A percentile compares a stretch with the other conserved stretches of the same genome.
Evolutionary conservation across 2,329 filamentous ascomycete genomes (phyloP).

Genomic region (Talaromyces sp.): DNA sequence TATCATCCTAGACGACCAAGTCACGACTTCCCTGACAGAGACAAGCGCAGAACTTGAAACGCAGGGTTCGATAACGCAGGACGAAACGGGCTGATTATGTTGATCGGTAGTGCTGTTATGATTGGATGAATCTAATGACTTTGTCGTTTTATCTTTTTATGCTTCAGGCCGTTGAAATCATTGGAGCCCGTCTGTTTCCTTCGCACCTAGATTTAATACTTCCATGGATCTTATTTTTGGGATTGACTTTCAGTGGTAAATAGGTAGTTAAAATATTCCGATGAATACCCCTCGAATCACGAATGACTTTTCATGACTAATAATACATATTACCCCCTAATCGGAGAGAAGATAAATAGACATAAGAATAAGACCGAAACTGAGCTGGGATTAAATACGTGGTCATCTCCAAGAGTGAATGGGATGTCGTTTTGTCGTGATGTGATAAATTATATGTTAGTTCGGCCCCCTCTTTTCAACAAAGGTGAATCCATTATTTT

Average conservation of each 20-base stretch:
- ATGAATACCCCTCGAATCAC: slow-evolving; percentile 1
- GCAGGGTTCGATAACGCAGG: slow-evolving; percentile 8
- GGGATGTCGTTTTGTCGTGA: not conserved
- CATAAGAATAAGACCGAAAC: not conserved
- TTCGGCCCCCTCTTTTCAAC: not conserved
- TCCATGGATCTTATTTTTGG: not conserved
- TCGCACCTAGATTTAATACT: not conserved
- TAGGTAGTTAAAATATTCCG: not conserved
- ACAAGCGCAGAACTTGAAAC: not conserved
- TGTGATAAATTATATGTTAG: not conserved
- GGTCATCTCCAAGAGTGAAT: not conserved
- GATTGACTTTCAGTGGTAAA: not conserved
- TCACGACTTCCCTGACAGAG: not conserved
- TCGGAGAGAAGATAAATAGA: not conserved
- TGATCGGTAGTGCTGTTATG: not conserved
- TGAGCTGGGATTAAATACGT: not conserved
- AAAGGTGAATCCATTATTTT: not conserved
- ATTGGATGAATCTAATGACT: slow-evolving; percentile 14
- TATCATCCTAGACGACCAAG: slow-evolving; percentile 37
- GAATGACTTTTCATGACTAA: not conserved
- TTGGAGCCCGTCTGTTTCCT: not conserved
- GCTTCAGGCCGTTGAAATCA: not conserved
- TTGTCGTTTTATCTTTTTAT: slow-evolving; percentile 3
- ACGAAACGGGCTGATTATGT: slow-evolving; percentile 10
- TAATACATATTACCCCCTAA: not conserved